A percentile compares a stretch with the other conserved stretches of the same genome.
Conservation (phyloP, 208 protist genomes). For the Leptomonas pyrrhocoris region DNA sequence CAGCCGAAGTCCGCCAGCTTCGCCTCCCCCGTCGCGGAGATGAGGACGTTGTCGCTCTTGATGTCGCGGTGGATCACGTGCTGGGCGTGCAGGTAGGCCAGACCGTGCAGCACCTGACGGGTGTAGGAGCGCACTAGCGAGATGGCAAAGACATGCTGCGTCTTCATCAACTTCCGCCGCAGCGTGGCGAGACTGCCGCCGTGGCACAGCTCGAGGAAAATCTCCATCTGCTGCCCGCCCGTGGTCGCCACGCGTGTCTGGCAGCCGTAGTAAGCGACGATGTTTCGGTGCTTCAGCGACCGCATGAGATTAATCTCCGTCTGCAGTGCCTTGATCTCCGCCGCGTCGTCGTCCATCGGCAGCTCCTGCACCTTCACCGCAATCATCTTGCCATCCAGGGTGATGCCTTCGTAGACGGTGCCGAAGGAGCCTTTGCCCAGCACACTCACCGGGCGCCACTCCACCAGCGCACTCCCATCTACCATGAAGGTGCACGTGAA, state of each 20-base stretch:
- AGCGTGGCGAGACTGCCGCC: slow-evolving; percentile 71
- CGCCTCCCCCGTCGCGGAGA: slow-evolving; percentile 83
- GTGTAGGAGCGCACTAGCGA: slow-evolving; percentile 83
- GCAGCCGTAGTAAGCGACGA: slow-evolving; percentile 91
- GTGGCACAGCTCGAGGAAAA: slow-evolving; percentile 91
- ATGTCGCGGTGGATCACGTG: slow-evolving; percentile 90
- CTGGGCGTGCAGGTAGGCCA: slow-evolving; percentile 84
- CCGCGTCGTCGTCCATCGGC: slow-evolving; percentile 51
- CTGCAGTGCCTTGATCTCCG: slow-evolving; percentile 63
- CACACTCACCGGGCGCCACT: slow-evolving; percentile 78
- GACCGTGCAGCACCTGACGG: slow-evolving; percentile 86
- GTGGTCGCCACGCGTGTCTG: slow-evolving; percentile 58
- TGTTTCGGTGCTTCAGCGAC: slow-evolving; percentile 82
- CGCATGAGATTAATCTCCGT: slow-evolving; percentile 90
- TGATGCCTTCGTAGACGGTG: slow-evolving; percentile 91
- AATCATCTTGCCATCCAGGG: slow-evolving; percentile 78
- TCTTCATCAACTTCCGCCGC: slow-evolving; percentile 72
- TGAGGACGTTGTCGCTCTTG: slow-evolving; percentile 93
- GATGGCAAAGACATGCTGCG: slow-evolving; percentile 72
- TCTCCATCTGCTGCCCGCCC: slow-evolving; percentile 77
- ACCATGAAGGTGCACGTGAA: slow-evolving; percentile 43
- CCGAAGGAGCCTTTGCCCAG: slow-evolving; percentile 89
- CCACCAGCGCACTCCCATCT: slow-evolving; percentile 52
- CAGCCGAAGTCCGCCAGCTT: slow-evolving; percentile 96
- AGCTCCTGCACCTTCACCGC: slow-evolving; percentile 92